Base-by-base conservation (phyloP, 805 yeast genomes). In the Blastobotrys americana region DNA sequence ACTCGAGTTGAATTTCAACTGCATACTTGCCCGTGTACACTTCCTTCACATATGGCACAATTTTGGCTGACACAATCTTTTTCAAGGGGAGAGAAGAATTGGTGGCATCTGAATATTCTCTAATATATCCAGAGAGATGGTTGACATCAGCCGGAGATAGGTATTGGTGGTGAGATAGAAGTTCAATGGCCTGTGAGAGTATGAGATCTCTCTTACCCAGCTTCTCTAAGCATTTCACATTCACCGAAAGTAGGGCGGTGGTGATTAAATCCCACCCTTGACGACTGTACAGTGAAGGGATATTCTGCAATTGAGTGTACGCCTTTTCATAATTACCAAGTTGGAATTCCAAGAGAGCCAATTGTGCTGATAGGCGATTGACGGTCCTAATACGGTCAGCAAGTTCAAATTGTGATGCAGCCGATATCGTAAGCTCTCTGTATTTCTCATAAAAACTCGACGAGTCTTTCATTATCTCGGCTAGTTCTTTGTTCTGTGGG, bases 191-290 rank as follows among this genome's bases (percentile, higher is more conserved):
- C 13, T 57, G 52, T 3, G 51, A 57, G 19, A 67, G 49, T 13
- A 58, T 55, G 8, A 57, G 54, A 2, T 53, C 41, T 43, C 18
- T 20, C 27, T 41, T 41, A 3, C 52, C 44, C 18, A 61, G 55
- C 33, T 47, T 53, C 52, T 37, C 53, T 31, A 88, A 68, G 54
- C 95, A 86, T 34, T 78, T 77, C 22, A 84, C 71, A 56, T 81
- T 87, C 1, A 80, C 67, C 52, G 77, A 78, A 33, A 86, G 68
- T 15, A 90, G 63, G n/a, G 73, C 64, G 4, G 77, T 71, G 1
- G 94, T 84, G 56, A 87, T 76, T 37, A 67, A 61, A 41, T 74
- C 74, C 97, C 97, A 89, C 1, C 88, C 86, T 39, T 80, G 76
- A 16, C 71, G 63, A 5, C 74, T 71, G 55, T 84, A 88, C 44